These are phyloP conservation scores for Lecanicillium sp. DNA, from an alignment of 2,329 filamentous ascomycete genomes.

Conservation along the genomic window DNA sequence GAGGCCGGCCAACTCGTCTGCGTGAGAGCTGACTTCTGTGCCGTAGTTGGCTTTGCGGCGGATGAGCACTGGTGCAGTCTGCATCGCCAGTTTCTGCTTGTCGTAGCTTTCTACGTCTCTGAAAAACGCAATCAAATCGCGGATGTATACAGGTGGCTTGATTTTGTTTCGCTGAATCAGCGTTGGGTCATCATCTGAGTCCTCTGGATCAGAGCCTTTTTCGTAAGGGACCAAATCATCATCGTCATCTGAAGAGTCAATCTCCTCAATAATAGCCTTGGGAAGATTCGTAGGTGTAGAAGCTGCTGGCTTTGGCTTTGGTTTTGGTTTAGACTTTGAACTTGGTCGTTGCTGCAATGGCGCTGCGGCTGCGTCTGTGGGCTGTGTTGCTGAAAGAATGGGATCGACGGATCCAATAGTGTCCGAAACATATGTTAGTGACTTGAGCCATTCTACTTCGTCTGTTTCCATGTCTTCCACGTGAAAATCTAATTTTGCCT, in stretches of 20 bases:
- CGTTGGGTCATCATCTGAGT: conserved; percentile 89
- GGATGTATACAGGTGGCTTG: conserved; percentile 80
- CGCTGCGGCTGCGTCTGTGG: neutral
- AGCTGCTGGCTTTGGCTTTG: conserved; percentile 19
- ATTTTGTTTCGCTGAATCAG: conserved; percentile 76
- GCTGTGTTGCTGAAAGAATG: conserved; percentile 26
- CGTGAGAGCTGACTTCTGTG: conserved; percentile 77
- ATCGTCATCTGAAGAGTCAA: conserved; percentile 50
- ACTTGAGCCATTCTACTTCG: conserved; percentile 70
- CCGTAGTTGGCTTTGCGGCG: conserved; percentile 84
- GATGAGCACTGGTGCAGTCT: conserved; percentile 70
- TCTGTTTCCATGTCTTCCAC: conserved; percentile 66
- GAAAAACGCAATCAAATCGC: conserved; percentile 72
- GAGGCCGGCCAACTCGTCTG: conserved; percentile 68
- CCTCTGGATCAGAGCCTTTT: conserved; percentile 82
- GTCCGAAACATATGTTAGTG: conserved; percentile 56
- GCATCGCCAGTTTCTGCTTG: conserved; percentile 69
- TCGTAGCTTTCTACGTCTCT: conserved; percentile 79
- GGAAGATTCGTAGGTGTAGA: conserved; percentile 18
- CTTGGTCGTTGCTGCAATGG: conserved; percentile 11
- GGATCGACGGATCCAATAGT: conserved; percentile 47
- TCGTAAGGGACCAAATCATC: conserved; percentile 68
- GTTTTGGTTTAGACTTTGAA: conserved; percentile 20
- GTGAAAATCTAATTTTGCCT: conserved; percentile 72
- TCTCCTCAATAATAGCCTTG: conserved; percentile 54